These are phyloP conservation scores for Acorus calamus DNA, from an alignment of 106 monocot genomes.

Conservation along the genomic window DNA sequence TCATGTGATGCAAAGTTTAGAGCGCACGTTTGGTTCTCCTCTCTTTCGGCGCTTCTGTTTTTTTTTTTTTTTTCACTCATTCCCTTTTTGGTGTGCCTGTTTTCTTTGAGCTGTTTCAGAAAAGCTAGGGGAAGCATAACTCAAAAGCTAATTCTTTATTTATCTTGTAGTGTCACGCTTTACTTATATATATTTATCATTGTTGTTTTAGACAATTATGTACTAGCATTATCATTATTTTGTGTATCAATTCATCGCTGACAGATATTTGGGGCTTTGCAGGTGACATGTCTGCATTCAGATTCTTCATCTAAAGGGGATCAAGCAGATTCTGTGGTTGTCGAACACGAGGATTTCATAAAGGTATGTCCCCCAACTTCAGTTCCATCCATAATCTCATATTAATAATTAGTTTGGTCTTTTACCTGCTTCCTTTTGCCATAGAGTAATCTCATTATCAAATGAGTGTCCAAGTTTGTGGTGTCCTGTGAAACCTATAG, in stretches of 20 bases:
- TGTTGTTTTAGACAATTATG: too few relatives aligned
- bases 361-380: constrained; percentile 30
- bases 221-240: too few relatives aligned
- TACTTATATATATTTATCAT: too few relatives aligned
- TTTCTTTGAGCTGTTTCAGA: too few relatives aligned
- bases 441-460: background rate
- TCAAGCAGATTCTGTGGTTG: constrained; percentile 43
- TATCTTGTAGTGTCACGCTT: too few relatives aligned
- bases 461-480: background rate
- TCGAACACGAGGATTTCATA: constrained; percentile 76
- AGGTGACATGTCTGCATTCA: constrained; percentile 29
- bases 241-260: too few relatives aligned
- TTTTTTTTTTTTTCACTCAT: too few relatives aligned
- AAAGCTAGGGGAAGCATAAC: too few relatives aligned
- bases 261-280: constrained; percentile 1
- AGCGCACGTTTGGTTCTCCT: too few relatives aligned
- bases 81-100: too few relatives aligned
- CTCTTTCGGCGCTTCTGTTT: too few relatives aligned
- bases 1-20: background rate
- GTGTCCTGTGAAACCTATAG: background rate
- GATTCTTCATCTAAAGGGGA: constrained; percentile 15
- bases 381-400: background rate
- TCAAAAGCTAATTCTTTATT: too few relatives aligned
- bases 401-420: background rate
- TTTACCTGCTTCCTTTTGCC: background rate